These are phyloP conservation scores for Chlorella ohadii DNA, from an alignment of 139 green algal species.

Conservation along the genomic window DNA sequence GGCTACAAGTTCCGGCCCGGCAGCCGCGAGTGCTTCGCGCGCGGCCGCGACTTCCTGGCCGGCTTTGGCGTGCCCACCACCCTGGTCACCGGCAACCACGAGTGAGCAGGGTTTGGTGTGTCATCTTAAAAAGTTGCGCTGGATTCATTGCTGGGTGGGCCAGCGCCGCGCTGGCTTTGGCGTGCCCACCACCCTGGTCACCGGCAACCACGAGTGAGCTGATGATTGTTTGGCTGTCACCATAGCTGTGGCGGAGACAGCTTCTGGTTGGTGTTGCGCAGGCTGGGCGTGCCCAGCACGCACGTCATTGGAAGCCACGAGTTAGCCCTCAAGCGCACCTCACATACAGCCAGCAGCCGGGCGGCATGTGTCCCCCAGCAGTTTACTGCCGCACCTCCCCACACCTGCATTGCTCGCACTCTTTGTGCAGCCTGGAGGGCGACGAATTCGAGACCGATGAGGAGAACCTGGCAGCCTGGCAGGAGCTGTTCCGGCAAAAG, in stretches of 20 bases:
- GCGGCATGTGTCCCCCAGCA: too few species aligned
- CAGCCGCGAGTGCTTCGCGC: constrained; percentile 68
- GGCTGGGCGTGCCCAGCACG: too few species aligned
- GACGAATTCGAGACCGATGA: constrained; percentile 81
- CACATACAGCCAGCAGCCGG: too few species aligned
- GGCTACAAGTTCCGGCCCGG: constrained; percentile 76
- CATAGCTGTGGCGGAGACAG: too few species aligned
- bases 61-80: constrained; percentile 60
- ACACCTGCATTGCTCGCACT: too few species aligned
- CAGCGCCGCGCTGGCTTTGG: constrained; percentile 64
- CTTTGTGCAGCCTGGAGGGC: constrained; percentile 53
- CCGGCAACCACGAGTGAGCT: constrained; percentile 80
- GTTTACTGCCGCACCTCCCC: too few species aligned
- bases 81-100: constrained; percentile 81
- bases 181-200: constrained; percentile 57
- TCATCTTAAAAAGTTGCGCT: too few species aligned
- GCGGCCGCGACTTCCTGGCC: constrained; percentile 57
- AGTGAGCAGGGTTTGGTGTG: constrained; percentile 40
- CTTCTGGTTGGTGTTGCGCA: too few species aligned
- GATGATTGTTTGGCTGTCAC: too few species aligned
- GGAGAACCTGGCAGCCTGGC: constrained; percentile 80
- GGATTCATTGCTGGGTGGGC: too few species aligned
- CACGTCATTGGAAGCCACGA: too few species aligned
- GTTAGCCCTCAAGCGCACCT: too few species aligned
- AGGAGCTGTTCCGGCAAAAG: constrained; percentile 56